These are phyloP conservation scores for Fallopia convolvulus DNA, from an alignment of 148 eudicot genomes.

Conservation along the genomic window DNA sequence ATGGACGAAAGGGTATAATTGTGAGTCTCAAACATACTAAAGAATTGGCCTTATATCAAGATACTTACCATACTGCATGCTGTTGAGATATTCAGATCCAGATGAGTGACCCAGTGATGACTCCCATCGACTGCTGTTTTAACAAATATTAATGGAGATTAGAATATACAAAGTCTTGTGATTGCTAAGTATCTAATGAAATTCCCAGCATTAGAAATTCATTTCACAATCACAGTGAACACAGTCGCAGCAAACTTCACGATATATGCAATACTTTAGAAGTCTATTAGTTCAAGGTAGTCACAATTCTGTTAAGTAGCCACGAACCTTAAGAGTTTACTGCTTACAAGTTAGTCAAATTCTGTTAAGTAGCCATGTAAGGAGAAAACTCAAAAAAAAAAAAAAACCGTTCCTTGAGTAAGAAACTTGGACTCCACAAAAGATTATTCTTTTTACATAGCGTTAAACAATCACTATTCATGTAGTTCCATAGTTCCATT, in stretches of 20 bases:
- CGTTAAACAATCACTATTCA: not conserved
- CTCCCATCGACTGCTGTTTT: conserved; percentile 70
- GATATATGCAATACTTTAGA: not conserved
- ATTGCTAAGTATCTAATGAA: not conserved
- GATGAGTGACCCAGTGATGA: conserved; percentile 56
- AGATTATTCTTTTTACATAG: not conserved
- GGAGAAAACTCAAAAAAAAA: not conserved
- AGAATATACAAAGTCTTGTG: not conserved
- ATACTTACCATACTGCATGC: conserved; percentile 54
- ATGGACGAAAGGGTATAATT: not conserved
- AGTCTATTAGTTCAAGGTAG: not conserved
- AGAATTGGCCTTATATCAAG: not conserved
- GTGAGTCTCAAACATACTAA: not conserved
- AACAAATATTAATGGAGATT: not conserved
- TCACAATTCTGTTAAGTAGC: not conserved
- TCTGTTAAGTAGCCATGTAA: not conserved
- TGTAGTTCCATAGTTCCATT: not conserved
- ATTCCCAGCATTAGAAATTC: not conserved
- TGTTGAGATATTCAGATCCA: conserved; percentile 60
- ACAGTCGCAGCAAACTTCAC: not conserved
- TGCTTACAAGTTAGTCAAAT: not conserved
- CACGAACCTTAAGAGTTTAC: not conserved
- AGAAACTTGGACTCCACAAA: not conserved
- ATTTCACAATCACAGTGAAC: not conserved
- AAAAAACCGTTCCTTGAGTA: not conserved